phyloP scores from a whole-genome alignment of 2,329 filamentous ascomycete species.

The Colletotrichum sublineola region DNA sequence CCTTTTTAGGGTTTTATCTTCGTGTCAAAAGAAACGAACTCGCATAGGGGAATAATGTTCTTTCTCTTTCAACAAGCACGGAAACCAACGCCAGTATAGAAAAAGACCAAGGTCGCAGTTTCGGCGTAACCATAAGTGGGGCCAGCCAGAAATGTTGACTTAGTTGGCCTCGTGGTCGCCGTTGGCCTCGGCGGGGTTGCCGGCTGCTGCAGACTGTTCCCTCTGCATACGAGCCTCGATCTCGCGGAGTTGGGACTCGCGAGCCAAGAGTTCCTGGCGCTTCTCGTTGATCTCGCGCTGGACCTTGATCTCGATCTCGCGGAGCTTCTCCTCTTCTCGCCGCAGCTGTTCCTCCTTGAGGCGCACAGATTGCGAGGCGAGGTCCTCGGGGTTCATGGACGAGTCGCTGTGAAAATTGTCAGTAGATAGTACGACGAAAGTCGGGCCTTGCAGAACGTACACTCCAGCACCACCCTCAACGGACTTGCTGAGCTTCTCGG shows the following conservation, averaged over 20 bases:
- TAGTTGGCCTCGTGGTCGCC: slow-evolving; percentile 68
- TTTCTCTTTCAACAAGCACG: slow-evolving; percentile 58
- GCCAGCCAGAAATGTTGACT: slow-evolving; percentile 43
- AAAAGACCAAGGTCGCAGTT: slow-evolving; percentile 61
- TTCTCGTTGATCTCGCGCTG: slow-evolving; percentile 99
- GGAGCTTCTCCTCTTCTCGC: slow-evolving; percentile 99
- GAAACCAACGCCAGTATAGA: slow-evolving; percentile 64
- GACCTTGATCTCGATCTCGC: slow-evolving; percentile 99
- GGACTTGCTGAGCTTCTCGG: slow-evolving; percentile 99
- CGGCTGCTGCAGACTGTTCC: slow-evolving; percentile 73
- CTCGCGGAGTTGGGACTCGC: slow-evolving; percentile 98
- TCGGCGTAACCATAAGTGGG: slow-evolving; percentile 47
- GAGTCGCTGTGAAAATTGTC: slow-evolving; percentile 70
- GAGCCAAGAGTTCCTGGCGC: slow-evolving; percentile 95
- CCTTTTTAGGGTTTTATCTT: slow-evolving; percentile 48
- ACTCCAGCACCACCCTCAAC: slow-evolving; percentile 90
- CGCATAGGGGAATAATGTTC: slow-evolving; percentile 59
- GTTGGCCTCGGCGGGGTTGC: slow-evolving; percentile 62
- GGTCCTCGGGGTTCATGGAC: slow-evolving; percentile 97
- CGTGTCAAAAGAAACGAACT: slow-evolving; percentile 53
- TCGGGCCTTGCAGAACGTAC: slow-evolving; percentile 71
- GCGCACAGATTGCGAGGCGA: slow-evolving; percentile 96
- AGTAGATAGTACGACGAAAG: slow-evolving; percentile 42
- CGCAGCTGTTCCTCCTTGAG: slow-evolving; percentile 99
- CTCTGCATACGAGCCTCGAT: slow-evolving; percentile 98